Base-by-base conservation (phyloP, 83 land plant species). In the Picea mariana region DNA sequence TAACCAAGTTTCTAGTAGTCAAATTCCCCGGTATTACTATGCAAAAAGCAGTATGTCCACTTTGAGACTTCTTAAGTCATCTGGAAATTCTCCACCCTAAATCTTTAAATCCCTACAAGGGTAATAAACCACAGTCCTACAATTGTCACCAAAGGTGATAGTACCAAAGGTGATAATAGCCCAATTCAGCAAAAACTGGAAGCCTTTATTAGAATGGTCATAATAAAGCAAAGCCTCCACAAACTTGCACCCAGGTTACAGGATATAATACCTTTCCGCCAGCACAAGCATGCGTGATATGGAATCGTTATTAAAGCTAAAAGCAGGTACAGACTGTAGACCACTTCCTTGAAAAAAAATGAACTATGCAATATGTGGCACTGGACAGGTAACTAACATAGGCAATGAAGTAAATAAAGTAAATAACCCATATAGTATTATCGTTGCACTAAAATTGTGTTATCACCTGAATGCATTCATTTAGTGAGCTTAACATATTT, bases 391-490 rank as follows among this genome's bases (percentile, higher is more conserved):
- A 26, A 2, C 15, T 6, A 67, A 79, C 6, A 60, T 24, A 23
- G 15, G 17, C 71, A 42, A 15, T 78, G 11, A 55, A 21, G 8
- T 77, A 47, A 59, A 24, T 26, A 13, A 11, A 1, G 59, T 23
- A 15, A 52, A 6, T 49, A 24, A 3, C 18, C 5, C 59, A n/a
- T 42, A 8, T 13, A 44, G 20, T 47, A n/a, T 26, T 42, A 40
- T 42, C 0, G 16, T n/a, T 47, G 52, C 49, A 47, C 9, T 40
- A 73, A 21, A 47, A 0, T n/a, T 20, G 26, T 77, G 5, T 7
- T 26, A 64, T 26, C 81, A 87, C 90, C 84, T 88, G 90, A 62
- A 86, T 81, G 67, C 90, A 88, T 58, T 88, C 90, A 84, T 88
- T 88, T 49, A 88, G 62, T 3, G 90, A 77, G 52, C 82, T 86